Base-by-base conservation (phyloP, 2,329 filamentous ascomycete genomes). In the Diplodia scrobiculata region DNA sequence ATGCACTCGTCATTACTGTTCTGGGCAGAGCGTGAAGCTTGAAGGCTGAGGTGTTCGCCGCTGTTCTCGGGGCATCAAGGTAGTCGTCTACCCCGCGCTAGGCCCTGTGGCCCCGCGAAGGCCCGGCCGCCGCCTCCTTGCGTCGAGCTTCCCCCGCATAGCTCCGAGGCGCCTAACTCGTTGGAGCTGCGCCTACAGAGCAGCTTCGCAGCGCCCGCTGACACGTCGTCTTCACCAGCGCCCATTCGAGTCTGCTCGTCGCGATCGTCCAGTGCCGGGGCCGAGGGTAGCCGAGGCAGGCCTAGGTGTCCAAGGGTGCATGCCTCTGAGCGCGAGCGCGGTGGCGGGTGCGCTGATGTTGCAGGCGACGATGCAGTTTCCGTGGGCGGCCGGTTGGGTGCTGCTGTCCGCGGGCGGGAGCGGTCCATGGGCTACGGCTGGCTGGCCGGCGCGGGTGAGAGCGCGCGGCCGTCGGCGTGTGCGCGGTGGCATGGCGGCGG, bases 81-180 rank as follows among this genome's bases (percentile, higher is more conserved):
- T 63, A 29, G 48, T 53, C 60, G 48, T 3, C 60, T 63, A 63
- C 60, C 60, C 60, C 60, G 60, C 60, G 60, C 60, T 63, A 53
- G 48, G 19, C 59, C 36, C 41, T 48, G 47, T 36, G 29, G 36
- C 36, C 7, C 29, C 29, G 7, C 5, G 5, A 19, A 34, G 51
- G 29, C 52, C 54, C 29, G 55, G 27, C n/a, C 54, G 25, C 25
- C 58, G 25, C 25, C 58, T 62, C 58, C 58, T 62, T 62, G 58
- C 58, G 58, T 60, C 55, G 38, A 36, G 41, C 45, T 63, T 63
- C 60, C 60, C 41, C 60, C 60, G 60, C 60, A 63, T 63, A n/a
- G 19, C 27, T 36, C 58, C 58, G 45, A 36, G 19, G 41, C 41
- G 58, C 58, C 58, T 62, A 34, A 62, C 58, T 62, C 45, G 58